phyloP scores from a whole-genome alignment of 2,329 filamentous ascomycete species.

The Colletotrichum kahawae region DNA sequence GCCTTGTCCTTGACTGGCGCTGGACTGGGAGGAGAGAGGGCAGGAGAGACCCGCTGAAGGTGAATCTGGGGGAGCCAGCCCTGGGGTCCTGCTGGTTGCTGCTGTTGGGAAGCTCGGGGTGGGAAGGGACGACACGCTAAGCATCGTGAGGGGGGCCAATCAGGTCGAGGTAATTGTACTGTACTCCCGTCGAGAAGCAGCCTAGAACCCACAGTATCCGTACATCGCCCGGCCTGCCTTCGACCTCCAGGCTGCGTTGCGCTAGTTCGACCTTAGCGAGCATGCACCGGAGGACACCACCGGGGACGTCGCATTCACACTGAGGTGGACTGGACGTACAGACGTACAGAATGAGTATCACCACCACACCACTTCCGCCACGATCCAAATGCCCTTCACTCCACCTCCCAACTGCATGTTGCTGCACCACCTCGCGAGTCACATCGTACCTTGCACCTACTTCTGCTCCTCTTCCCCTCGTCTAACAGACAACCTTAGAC shows the following conservation, averaged over 20 bases:
- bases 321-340: neutral
- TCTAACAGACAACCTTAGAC: neutral
- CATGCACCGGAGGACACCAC: neutral
- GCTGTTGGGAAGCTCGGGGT: constrained; percentile 14
- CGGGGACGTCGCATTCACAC: neutral
- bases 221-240: neutral
- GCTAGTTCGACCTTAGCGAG: neutral
- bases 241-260: neutral
- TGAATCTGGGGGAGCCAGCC: constrained; percentile 16
- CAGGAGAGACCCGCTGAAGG: neutral
- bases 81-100: neutral
- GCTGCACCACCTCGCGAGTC: neutral
- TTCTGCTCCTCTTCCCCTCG: neutral
- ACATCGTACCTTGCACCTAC: neutral
- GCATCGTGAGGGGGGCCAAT: constrained; percentile 11
- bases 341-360: neutral
- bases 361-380: neutral
- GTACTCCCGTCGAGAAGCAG: neutral
- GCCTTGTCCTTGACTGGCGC: neutral
- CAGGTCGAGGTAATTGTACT: neutral
- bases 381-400: neutral
- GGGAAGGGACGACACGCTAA: constrained; percentile 3
- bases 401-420: neutral
- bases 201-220: neutral
- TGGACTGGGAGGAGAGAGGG: neutral